Conservation (phyloP, 2,329 filamentous ascomycete genomes). For the Epichloe typhina region DNA sequence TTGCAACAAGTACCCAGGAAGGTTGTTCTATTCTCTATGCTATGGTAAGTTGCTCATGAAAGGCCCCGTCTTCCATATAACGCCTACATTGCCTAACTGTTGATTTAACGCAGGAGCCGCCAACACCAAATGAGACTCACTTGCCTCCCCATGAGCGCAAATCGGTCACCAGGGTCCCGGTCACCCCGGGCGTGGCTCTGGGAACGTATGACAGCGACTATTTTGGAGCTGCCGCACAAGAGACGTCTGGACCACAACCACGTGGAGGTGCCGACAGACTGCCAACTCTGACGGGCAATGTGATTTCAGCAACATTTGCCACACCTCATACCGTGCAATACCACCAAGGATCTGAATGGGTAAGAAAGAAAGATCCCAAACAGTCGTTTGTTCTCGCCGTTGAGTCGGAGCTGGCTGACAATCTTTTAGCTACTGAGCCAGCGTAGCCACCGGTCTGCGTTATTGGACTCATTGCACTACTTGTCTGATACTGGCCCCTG, state of each 20-base stretch:
- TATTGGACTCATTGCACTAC: slow-evolving; percentile 81
- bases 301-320: slow-evolving; percentile 3
- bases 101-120: neutral
- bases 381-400: no score
- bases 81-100: neutral
- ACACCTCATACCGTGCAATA: slow-evolving; percentile 2
- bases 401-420: neutral
- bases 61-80: neutral
- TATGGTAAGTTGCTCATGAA: neutral
- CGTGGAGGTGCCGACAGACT: neutral
- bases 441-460: slow-evolving; percentile 72
- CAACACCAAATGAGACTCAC: slow-evolving; percentile 1
- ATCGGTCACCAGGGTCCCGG: slow-evolving; percentile 2
- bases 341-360: slow-evolving; percentile 1
- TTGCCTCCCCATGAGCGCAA: slow-evolving; percentile 4
- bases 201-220: slow-evolving; percentile 5
- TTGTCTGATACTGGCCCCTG: slow-evolving; percentile 71
- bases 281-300: neutral
- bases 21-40: neutral
- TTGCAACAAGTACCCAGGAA: neutral
- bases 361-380: neutral
- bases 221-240: neutral
- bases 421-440: slow-evolving; percentile 1
- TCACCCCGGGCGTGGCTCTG: slow-evolving; percentile 5
- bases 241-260: neutral